Evolutionary conservation across 1,284 basidiomycete species (phyloP), one percentile per base, ranked within the genome.

Genomic region (Neonothopanus nambi): DNA sequence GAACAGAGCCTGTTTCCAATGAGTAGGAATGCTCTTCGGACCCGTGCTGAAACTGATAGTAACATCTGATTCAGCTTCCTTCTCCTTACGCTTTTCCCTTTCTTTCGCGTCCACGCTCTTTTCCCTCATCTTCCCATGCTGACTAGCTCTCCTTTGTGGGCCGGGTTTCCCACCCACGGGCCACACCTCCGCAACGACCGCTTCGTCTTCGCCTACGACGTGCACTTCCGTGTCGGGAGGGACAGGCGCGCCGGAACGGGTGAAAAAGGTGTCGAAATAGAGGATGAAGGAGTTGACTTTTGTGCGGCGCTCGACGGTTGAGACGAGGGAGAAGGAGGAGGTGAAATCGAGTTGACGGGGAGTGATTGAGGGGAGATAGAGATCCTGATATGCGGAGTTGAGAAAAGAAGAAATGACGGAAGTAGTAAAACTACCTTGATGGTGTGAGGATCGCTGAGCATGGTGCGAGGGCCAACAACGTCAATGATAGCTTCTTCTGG

Each of bases 1-100:
- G 70, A 99, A 97, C 11, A 95, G 65, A 0, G 95, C 95, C 67
- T 99, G 96, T 69, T 96, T 96, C 96, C 96, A 99, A 69, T 99
- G 96, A n/a, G 96, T 99, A 20, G 91, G 85, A 45, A 85, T 83
- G 58, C 91, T 92, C 62, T 73, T 72, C 4, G 96, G 94, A 0
- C 94, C 93, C 0, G 96, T 99, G 58, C 93, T 96, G 70, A 98
- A 98, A 67, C 89, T 91, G 7, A 85, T 84, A 26, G 85, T 73
- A 42, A 81, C 80, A 28, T 77, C 76, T 55, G 73, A 73, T 51
- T 70, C 18, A 8, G 15, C 63, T 58, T 74, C 65, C 52, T 60
- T 49, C 64, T 41, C 39, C 24, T 38, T 43, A 21, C 38, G 23
- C 21, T 30, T 38, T 36, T 33, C 57, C 66, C 70, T 15, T 20